Conservation (phyloP, 805 yeast species). For the Yarrowia porcina region DNA sequence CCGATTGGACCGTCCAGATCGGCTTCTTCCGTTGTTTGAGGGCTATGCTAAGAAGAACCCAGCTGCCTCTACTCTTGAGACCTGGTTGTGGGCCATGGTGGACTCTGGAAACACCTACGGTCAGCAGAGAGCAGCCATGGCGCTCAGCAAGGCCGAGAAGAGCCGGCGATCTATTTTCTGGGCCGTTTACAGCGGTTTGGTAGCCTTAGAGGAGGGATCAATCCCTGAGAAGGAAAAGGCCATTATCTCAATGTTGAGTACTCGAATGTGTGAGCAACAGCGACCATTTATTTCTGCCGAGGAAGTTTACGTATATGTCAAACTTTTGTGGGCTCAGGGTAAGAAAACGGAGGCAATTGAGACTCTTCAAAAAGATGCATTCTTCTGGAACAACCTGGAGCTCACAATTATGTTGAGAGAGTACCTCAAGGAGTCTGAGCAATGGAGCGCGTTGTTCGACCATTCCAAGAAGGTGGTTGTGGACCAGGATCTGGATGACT, state of each 20-base stretch:
- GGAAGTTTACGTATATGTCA: conserved; percentile 59
- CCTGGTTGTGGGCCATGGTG: conserved; percentile 58
- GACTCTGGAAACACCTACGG: conserved; percentile 48
- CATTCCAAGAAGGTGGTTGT: conserved; percentile 46
- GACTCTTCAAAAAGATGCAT: conserved; percentile 31
- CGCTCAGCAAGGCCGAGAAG: conserved; percentile 30
- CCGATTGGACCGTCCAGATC: not conserved
- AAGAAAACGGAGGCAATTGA: conserved; percentile 42
- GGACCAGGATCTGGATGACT: conserved; percentile 62
- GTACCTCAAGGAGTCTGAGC: conserved; percentile 43
- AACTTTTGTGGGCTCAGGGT: conserved; percentile 44
- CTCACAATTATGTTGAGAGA: conserved; percentile 46
- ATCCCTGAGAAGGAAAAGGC: conserved; percentile 8
- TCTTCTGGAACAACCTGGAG: conserved; percentile 52
- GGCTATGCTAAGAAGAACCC: conserved; percentile 23
- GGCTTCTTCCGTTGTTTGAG: conserved; percentile 7
- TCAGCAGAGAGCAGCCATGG: conserved; percentile 51
- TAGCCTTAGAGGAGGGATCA: not conserved
- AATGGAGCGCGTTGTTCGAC: conserved; percentile 47
- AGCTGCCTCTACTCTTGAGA: conserved; percentile 29
- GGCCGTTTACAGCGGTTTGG: conserved; percentile 42
- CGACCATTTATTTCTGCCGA: conserved; percentile 58
- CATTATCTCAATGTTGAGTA: conserved; percentile 4
- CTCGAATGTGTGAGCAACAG: conserved; percentile 51
- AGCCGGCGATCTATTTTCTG: conserved; percentile 31